Evolutionary conservation across 208 protist species (phyloP), one percentile per base, ranked within the genome.

Genomic region (Trypanosoma melophagium): DNA sequence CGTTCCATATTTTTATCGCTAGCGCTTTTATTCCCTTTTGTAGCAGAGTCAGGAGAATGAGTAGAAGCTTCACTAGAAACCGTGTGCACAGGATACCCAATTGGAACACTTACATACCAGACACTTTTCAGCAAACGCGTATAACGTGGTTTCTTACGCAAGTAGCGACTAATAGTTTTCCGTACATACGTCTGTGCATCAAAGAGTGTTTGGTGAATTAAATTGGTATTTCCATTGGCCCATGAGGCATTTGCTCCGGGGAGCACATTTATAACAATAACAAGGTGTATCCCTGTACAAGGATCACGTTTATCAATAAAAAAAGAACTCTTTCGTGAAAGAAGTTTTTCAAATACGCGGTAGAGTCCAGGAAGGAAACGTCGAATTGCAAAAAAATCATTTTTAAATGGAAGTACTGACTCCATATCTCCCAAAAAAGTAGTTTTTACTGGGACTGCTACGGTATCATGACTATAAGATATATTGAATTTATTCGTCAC

Each of bases 401-500:
- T 65, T 40, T 59, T 44, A 61, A 73, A 73, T 3, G 68, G 60
- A 53, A 73, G 21, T 21, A 44, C 50, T 5, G 40, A 19, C 14
- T 51, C 44, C 31, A 65, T 41, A 38, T 61, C 68, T 44, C 0
- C 22, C 24, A 67, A 35, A 7, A 73, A 19, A 10, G n/a, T 25
- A 8, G 44, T 47, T 38, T 3, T 13, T 19, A 8, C 12, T 1
- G 24, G 16, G 1, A 73, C 17, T 13, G 22, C 0, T 8, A 73
- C 24, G 7, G 19, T 73, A 24, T 73, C 68, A 47, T 66, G 38
- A 40, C 68, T 73, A 42, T 73, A 65, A 40, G 52, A 66, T 47
- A 73, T 45, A 9, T 66, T 50, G 10, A 73, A 51, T 9, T 4
- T 53, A 47, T 24, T 49, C 2, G 16, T 3, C 7, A 19, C 19